Percentiles rank a stretch among this genome's conserved stretches.
Conservation (phyloP, 768 basidiomycete genomes). For the Pulveroboletus sp. region DNA sequence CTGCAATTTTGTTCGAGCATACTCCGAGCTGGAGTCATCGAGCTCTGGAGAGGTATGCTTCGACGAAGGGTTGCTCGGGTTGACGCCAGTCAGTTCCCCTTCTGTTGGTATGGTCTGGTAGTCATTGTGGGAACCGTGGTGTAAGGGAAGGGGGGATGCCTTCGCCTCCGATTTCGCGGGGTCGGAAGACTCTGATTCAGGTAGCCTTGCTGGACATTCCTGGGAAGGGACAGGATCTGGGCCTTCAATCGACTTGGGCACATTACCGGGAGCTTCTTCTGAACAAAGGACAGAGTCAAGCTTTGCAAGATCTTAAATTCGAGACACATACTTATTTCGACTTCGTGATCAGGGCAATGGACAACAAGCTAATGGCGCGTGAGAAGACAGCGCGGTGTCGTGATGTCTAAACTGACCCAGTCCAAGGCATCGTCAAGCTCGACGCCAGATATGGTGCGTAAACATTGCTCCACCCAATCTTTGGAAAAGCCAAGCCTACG, state of each 20-base stretch:
- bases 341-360: constrained; percentile 58
- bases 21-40: constrained; percentile 56
- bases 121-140: constrained; percentile 1
- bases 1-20: constrained; percentile 58
- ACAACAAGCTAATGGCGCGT: constrained; percentile 51
- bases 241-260: constrained; percentile 2
- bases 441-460: constrained; percentile 55
- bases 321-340: constrained; percentile 34
- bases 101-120: constrained; percentile 1
- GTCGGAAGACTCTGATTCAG: not conserved
- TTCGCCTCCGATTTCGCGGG: constrained; percentile 35
- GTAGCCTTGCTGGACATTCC: not conserved
- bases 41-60: constrained; percentile 34
- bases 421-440: constrained; percentile 87
- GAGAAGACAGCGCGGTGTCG: not conserved
- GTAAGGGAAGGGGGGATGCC: constrained; percentile 38
- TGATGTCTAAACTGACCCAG: constrained; percentile 58
- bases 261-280: constrained; percentile 15
- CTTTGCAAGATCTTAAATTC: not conserved
- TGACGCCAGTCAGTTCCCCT: constrained; percentile 5
- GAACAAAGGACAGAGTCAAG: constrained; percentile 1
- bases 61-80: constrained; percentile 19
- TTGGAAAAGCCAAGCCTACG: constrained; percentile 73
- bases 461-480: constrained; percentile 63
- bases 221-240: not conserved